A percentile compares a stretch with the other conserved stretches of the same genome.
These are phyloP conservation scores for Lichtheimia ornata DNA, from an alignment of 371 early-diverging fungal genomes.

Conservation along the genomic window DNA sequence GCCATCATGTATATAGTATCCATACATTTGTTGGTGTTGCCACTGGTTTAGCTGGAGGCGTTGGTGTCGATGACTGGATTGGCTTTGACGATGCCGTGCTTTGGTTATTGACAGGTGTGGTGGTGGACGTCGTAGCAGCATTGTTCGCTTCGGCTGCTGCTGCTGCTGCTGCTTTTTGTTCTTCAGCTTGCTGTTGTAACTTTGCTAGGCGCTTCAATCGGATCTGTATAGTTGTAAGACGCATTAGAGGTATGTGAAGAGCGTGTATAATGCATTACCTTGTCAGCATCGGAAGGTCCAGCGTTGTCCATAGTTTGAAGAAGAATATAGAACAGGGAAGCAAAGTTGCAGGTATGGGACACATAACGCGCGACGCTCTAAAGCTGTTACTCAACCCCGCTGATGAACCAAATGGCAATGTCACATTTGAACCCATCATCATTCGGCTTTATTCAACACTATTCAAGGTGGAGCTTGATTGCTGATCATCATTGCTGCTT, in stretches of 20 bases:
- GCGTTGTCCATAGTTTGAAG: background rate
- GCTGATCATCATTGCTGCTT: no score
- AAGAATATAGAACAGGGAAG: no score
- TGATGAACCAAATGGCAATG: no score
- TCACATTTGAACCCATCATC: no score
- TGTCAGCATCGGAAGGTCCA: slow-evolving; percentile 24
- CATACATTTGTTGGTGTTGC: background rate
- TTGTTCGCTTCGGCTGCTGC: slow-evolving; percentile 10
- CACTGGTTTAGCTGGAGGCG: slow-evolving; percentile 1
- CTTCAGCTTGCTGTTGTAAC: slow-evolving; percentile 49
- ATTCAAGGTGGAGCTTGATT: no score
- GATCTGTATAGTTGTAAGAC: slow-evolving; percentile 48
- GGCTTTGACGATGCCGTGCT: no score
- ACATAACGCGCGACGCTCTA: no score
- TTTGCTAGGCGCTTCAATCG: slow-evolving; percentile 73
- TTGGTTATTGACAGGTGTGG: no score
- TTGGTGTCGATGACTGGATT: background rate
- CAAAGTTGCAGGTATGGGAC: no score
- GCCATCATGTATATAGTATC: no score
- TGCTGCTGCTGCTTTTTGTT: slow-evolving; percentile 16
- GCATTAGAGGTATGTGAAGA: background rate
- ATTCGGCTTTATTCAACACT: no score
- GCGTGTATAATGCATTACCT: background rate
- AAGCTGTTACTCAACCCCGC: no score
- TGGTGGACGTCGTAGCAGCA: background rate